Conservation (phyloP, 768 basidiomycete genomes). For the Tulasnella sp. region DNA sequence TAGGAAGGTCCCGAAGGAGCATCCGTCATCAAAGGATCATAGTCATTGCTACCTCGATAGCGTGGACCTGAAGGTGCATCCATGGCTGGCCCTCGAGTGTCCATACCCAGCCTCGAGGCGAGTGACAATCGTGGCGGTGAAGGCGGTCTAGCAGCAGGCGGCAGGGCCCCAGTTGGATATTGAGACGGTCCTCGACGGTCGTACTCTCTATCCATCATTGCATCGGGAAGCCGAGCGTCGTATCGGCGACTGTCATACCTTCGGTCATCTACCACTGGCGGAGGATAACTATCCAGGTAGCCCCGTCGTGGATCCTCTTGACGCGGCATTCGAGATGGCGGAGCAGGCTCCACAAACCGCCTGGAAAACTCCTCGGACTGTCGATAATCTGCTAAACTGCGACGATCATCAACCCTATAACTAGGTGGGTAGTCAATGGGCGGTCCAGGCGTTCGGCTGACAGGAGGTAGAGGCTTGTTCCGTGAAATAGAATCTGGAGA, state of each 20-base stretch:
- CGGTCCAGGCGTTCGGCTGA: background rate
- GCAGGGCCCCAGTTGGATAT: slow-evolving; percentile 5
- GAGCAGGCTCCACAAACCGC: slow-evolving; percentile 20
- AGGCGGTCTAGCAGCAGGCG: background rate
- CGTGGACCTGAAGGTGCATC: slow-evolving; percentile 16
- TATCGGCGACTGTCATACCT: slow-evolving; percentile 24
- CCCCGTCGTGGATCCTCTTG: slow-evolving; percentile 20
- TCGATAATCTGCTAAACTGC: background rate
- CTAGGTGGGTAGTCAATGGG: background rate
- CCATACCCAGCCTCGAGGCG: slow-evolving; percentile 1
- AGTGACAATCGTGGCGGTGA: background rate
- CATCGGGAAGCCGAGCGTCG: slow-evolving; percentile 25
- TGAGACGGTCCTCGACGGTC: slow-evolving; percentile 25
- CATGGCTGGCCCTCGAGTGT: background rate
- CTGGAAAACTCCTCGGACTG: background rate
- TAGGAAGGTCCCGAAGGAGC: slow-evolving; percentile 13
- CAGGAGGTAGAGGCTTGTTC: background rate
- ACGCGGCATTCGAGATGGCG: slow-evolving; percentile 11
- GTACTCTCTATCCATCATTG: slow-evolving; percentile 13
- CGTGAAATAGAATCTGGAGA: background rate
- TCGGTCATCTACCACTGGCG: slow-evolving; percentile 23
- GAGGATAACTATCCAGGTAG: slow-evolving; percentile 5
- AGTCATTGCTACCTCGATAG: slow-evolving; percentile 17
- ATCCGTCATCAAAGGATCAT: slow-evolving; percentile 15
- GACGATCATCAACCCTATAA: slow-evolving; percentile 8